phyloP scores from a whole-genome alignment of 495 filamentous ascomycete species.

The Pseudoneurospora amorphoporcata region DNA sequence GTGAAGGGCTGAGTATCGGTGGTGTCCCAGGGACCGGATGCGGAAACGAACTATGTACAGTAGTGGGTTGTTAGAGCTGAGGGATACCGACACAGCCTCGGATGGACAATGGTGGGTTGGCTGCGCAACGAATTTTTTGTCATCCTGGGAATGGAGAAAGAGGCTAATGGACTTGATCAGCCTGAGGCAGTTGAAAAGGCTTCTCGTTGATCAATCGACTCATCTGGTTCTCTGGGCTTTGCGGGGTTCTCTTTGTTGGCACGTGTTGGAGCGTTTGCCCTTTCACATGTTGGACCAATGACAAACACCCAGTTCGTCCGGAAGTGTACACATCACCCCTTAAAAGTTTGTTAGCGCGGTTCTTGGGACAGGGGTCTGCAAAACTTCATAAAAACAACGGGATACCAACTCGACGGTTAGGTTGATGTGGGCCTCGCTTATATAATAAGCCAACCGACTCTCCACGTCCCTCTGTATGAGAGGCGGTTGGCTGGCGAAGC shows the following conservation, averaged over 20 bases:
- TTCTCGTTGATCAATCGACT: neutral
- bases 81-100: neutral
- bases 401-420: too few species aligned
- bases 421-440: too few species aligned
- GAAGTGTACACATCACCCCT: neutral
- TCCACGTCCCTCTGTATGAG: too few species aligned
- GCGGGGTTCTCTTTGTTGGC: neutral
- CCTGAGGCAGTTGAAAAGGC: neutral
- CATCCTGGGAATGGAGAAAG: neutral
- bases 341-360: too few species aligned
- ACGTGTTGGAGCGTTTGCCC: neutral
- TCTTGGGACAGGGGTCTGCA: too few species aligned
- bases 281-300: neutral
- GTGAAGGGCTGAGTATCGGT: neutral
- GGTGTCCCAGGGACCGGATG: neutral
- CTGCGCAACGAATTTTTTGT: neutral
- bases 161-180: neutral
- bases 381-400: too few species aligned
- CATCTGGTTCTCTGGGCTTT: neutral
- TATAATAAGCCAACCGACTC: too few species aligned
- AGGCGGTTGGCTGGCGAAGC: too few species aligned
- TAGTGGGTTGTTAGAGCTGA: neutral
- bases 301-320: neutral
- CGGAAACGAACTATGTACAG: too few species aligned
- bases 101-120: neutral